Conservation (phyloP, 805 yeast species). For the Monosporozyma siamensis region DNA sequence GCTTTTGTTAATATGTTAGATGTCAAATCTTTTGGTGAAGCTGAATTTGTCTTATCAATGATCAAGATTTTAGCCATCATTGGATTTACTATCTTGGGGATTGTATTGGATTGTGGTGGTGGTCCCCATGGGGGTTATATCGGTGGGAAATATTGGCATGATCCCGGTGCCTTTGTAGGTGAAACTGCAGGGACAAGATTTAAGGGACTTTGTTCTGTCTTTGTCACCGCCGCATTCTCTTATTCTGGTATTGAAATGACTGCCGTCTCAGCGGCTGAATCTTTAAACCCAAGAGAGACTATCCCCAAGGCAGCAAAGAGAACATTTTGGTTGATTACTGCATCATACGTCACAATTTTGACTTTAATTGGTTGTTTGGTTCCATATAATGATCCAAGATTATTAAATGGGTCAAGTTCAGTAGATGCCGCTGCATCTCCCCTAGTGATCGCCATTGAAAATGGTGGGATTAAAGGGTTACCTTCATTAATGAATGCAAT, state of each 20-base stretch:
- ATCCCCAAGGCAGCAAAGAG: slow-evolving; percentile 72
- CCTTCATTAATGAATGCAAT: slow-evolving; percentile 67
- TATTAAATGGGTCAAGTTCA: slow-evolving; percentile 39
- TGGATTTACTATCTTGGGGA: slow-evolving; percentile 47
- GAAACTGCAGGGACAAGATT: slow-evolving; percentile 31
- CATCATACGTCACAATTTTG: slow-evolving; percentile 56
- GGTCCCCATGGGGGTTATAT: slow-evolving; percentile 36
- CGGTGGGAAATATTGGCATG: slow-evolving; percentile 38
- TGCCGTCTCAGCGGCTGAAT: slow-evolving; percentile 72
- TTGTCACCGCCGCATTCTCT: slow-evolving; percentile 53
- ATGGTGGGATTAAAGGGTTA: slow-evolving; percentile 57
- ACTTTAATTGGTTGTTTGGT: slow-evolving; percentile 58
- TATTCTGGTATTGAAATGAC: slow-evolving; percentile 68
- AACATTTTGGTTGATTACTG: slow-evolving; percentile 70
- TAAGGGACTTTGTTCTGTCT: slow-evolving; percentile 45
- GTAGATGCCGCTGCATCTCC: slow-evolving; percentile 63
- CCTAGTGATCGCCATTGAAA: slow-evolving; percentile 59
- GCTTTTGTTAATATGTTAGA: slow-evolving; percentile 42
- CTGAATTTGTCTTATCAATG: slow-evolving; percentile 43
- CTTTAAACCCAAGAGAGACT: slow-evolving; percentile 54
- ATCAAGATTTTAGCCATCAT: slow-evolving; percentile 41
- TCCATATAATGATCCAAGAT: slow-evolving; percentile 43
- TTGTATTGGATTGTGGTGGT: slow-evolving; percentile 40
- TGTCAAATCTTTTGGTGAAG: slow-evolving; percentile 48
- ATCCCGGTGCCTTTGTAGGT: slow-evolving; percentile 57